phyloP scores from a whole-genome alignment of 2,329 filamentous ascomycete species.

The Geosmithia morbida region DNA sequence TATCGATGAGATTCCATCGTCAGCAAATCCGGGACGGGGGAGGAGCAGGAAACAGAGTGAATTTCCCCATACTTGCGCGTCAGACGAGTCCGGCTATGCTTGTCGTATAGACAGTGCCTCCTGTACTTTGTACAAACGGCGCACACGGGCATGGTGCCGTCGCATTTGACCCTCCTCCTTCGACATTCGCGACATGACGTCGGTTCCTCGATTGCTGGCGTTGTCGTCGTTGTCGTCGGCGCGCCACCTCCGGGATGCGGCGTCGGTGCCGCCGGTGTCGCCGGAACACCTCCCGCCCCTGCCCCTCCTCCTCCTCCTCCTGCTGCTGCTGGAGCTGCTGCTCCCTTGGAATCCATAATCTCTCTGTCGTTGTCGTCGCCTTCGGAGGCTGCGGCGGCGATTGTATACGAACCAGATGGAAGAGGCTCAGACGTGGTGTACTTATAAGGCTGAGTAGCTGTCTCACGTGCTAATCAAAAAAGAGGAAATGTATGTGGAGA shows the following conservation, averaged over 20 bases:
- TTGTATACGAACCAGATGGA: too few relatives aligned
- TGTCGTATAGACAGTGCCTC: constrained; percentile 1
- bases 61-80: background rate
- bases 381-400: too few relatives aligned
- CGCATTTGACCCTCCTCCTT: constrained; percentile 1
- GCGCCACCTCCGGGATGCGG: background rate
- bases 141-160: constrained; percentile 1
- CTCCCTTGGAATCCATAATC: too few relatives aligned
- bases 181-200: constrained; percentile 2
- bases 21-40: background rate
- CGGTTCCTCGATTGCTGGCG: background rate
- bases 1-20: background rate
- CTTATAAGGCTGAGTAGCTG: too few relatives aligned
- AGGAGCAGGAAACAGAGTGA: background rate
- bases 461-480: too few relatives aligned
- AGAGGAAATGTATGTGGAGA: too few relatives aligned
- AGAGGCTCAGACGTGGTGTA: too few relatives aligned
- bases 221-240: background rate
- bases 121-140: constrained; percentile 1
- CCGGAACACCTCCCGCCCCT: background rate
- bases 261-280: too few relatives aligned
- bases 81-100: constrained; percentile 1
- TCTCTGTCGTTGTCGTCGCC: too few relatives aligned
- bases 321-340: too few relatives aligned
- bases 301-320: too few relatives aligned